These are phyloP conservation scores for Macadamia integrifolia DNA, from an alignment of 164 flowering plant species.

Conservation along the genomic window DNA sequence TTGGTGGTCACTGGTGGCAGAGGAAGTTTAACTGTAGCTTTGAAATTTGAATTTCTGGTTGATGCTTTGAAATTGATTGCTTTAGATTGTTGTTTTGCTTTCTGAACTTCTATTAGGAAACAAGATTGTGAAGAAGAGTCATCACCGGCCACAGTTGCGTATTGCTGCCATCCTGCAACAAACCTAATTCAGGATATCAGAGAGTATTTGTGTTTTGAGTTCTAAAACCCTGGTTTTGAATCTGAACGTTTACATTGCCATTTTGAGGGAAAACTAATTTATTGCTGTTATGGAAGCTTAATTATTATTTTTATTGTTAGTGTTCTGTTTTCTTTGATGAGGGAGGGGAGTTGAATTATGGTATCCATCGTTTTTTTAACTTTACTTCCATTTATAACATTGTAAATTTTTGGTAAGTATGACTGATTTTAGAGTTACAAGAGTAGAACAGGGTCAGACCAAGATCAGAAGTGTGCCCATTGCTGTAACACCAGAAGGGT, in stretches of 20 bases:
- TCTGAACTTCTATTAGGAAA: no score
- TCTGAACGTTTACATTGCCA: not conserved
- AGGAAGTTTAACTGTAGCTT: not conserved
- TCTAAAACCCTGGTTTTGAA: constrained; percentile 1
- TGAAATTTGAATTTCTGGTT: no score
- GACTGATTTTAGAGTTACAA: constrained; percentile 69
- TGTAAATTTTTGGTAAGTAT: constrained; percentile 20
- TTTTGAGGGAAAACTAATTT: not conserved
- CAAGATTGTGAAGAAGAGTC: not conserved
- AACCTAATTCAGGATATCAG: not conserved
- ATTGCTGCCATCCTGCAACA: not conserved
- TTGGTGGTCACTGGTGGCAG: not conserved
- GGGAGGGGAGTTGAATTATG: no score
- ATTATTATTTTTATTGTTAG: not conserved
- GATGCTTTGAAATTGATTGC: not conserved
- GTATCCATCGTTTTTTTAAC: not conserved
- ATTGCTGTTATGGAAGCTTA: not conserved
- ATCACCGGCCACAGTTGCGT: not conserved
- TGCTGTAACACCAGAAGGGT: constrained; percentile 98
- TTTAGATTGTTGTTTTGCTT: not conserved
- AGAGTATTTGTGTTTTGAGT: constrained; percentile 3
- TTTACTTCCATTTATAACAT: not conserved
- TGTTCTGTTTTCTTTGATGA: not conserved
- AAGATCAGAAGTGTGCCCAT: constrained; percentile 89
- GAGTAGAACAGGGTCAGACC: constrained; percentile 66